Percentiles rank a stretch among this genome's conserved stretches.
phyloP scores from a whole-genome alignment of 257 asterid species.

The Forsythia viridissima region DNA sequence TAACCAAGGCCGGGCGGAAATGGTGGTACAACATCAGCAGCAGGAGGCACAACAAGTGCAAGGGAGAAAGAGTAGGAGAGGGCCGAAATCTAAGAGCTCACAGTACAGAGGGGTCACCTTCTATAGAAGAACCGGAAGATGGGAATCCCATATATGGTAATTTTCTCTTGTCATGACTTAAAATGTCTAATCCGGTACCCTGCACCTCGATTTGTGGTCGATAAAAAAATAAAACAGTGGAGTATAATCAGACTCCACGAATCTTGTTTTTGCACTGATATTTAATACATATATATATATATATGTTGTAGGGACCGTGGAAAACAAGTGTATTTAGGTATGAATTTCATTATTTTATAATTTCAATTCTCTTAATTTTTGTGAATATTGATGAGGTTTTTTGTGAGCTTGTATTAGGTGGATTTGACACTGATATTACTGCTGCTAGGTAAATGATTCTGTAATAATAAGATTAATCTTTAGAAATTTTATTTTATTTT shows the following conservation, averaged over 20 bases:
- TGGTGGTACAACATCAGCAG: slow-evolving; percentile 30
- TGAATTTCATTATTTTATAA: slow-evolving; percentile 11
- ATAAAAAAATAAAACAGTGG: too few relatives aligned
- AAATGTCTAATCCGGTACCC: not conserved
- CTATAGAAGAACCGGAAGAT: slow-evolving; percentile 68
- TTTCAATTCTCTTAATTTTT: not conserved
- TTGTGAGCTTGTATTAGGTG: slow-evolving; percentile 48
- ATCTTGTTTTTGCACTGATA: not conserved
- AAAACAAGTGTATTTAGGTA: slow-evolving; percentile 72
- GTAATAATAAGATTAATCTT: too few relatives aligned
- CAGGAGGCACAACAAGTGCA: slow-evolving; percentile 36
- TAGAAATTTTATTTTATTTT: not conserved
- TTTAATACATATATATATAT: not conserved
- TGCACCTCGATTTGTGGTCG: not conserved
- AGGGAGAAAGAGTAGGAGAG: slow-evolving; percentile 57
- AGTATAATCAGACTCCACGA: not conserved
- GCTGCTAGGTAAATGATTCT: slow-evolving; percentile 66
- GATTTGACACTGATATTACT: slow-evolving; percentile 84
- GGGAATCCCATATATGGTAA: slow-evolving; percentile 77
- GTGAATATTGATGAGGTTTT: slow-evolving; percentile 1
- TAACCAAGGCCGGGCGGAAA: not conserved
- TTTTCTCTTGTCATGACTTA: not conserved
- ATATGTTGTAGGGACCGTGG: slow-evolving; percentile 64
- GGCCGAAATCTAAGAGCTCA: slow-evolving; percentile 64
- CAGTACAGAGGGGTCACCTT: slow-evolving; percentile 69